Base-by-base conservation (phyloP, 179 eudicot genomes). In the Beta lomatogona region DNA sequence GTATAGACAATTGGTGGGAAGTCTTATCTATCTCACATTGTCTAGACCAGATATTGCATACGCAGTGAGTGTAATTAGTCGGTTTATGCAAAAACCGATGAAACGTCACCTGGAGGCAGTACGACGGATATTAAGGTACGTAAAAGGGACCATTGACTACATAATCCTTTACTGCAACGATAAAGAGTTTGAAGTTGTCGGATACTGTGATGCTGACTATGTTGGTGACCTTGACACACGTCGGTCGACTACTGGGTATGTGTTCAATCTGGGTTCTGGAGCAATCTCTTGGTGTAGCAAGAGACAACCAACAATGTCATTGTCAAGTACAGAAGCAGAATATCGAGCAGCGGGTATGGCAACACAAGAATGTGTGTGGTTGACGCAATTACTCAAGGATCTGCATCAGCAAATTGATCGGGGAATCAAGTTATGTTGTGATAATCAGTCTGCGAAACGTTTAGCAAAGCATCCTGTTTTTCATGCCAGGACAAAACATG, bases 21-120 rank as follows among this genome's bases (percentile, higher is more conserved):
- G 76, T 64, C 61, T 83, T 2, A 83, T 81, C 46, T 83, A 86
- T 67, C 78, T 86, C 41, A 83, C 83, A 9, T n/a, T 86, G 3
- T 46, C 86, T 1, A 28, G 80, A 3, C 76, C 79, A 4, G 78
- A 83, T 21, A 68, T 86, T n/a, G 9, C 75, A n/a, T 78, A 64
- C 9, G n/a, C 45, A 2, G 66, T 52, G 4, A 69, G 53, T 44
- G 76, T 70, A 14, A 31, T 79, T 12, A 76, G 45, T 46, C 67
- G 58, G 25, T 76, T 44, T 21, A 76, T 61, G 36, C 36, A 61
- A 22, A 61, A 45, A 7, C 79, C 79, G 9, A 76, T 45, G 55
- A 76, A 76, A 66, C 48, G 36, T 44, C 79, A 76, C 12, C 8
- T 76, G 44, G 79, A 76, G 21, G 57, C 57, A 0, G 28, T 25